Evolutionary conservation across 805 yeast species (phyloP).

Genomic region (Sugiyamaella lignohabitans): DNA sequence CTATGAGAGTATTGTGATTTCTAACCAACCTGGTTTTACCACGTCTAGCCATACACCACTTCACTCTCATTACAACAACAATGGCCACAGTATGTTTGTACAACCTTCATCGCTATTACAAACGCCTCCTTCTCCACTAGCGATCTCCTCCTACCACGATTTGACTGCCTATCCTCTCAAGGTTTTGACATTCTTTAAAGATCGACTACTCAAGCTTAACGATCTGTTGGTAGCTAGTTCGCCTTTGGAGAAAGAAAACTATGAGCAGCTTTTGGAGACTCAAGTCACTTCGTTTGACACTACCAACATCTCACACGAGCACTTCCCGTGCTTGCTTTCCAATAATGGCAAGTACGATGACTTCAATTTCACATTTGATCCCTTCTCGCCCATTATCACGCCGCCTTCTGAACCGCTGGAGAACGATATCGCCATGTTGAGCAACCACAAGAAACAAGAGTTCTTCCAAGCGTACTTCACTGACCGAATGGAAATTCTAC

Average conservation of each 20-base stretch:
- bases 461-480: slow-evolving; percentile 19
- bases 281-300: slow-evolving; percentile 27
- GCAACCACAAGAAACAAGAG: slow-evolving; percentile 2
- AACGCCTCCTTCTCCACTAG: not conserved
- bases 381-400: slow-evolving; percentile 7
- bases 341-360: not conserved
- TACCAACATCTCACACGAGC: slow-evolving; percentile 13
- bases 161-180: slow-evolving; percentile 27
- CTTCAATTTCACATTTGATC: slow-evolving; percentile 1
- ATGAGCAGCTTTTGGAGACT: slow-evolving; percentile 23
- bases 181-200: slow-evolving; percentile 29
- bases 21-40: not conserved
- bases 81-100: not conserved
- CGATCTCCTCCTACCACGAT: not conserved
- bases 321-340: slow-evolving; percentile 12
- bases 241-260: slow-evolving; percentile 8
- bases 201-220: slow-evolving; percentile 19
- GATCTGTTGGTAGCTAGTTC: slow-evolving; percentile 16
- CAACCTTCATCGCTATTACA: slow-evolving; percentile 1
- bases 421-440: slow-evolving; percentile 7
- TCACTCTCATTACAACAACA: slow-evolving; percentile 3
- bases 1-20: slow-evolving; percentile 19
- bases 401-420: slow-evolving; percentile 7
- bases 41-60: too few species aligned
- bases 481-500: slow-evolving; percentile 23